Conservation (phyloP, 768 basidiomycete genomes). For the Pleurotus pulmonarius region DNA sequence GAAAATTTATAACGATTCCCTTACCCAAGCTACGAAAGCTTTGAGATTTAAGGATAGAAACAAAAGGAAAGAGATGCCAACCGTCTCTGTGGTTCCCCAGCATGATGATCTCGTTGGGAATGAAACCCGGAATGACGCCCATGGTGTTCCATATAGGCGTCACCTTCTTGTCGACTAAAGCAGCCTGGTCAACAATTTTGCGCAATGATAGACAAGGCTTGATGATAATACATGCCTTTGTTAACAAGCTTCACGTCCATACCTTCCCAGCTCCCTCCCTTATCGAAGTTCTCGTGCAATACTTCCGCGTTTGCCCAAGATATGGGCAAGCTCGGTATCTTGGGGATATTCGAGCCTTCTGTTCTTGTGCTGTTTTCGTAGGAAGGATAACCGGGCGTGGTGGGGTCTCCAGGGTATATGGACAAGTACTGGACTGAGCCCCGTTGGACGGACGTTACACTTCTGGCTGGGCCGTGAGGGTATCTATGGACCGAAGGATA, state of each 20-base stretch:
- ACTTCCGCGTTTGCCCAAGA: slow-evolving; percentile 62
- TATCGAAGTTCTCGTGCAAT: slow-evolving; percentile 45
- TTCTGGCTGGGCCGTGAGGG: slow-evolving; percentile 67
- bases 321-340: slow-evolving; percentile 63
- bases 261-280: slow-evolving; percentile 34
- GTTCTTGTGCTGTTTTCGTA: slow-evolving; percentile 61
- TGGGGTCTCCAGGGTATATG: slow-evolving; percentile 45
- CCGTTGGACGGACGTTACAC: slow-evolving; percentile 58
- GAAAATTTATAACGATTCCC: not conserved
- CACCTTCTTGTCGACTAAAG: slow-evolving; percentile 18
- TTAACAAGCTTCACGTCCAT: slow-evolving; percentile 54
- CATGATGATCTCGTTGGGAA: not conserved
- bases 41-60: not conserved
- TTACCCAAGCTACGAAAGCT: slow-evolving; percentile 3
- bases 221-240: slow-evolving; percentile 31
- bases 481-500: slow-evolving; percentile 29
- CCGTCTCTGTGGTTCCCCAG: slow-evolving; percentile 6
- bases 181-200: not conserved
- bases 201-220: not conserved
- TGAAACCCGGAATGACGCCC: slow-evolving; percentile 3
- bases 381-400: slow-evolving; percentile 55
- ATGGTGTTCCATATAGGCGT: slow-evolving; percentile 11
- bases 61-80: not conserved
- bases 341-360: slow-evolving; percentile 43
- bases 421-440: slow-evolving; percentile 67